Evolutionary conservation across 139 green algal genomes (phyloP), one percentile per base, ranked within the genome.

Genomic region (Choricystis sp.): DNA sequence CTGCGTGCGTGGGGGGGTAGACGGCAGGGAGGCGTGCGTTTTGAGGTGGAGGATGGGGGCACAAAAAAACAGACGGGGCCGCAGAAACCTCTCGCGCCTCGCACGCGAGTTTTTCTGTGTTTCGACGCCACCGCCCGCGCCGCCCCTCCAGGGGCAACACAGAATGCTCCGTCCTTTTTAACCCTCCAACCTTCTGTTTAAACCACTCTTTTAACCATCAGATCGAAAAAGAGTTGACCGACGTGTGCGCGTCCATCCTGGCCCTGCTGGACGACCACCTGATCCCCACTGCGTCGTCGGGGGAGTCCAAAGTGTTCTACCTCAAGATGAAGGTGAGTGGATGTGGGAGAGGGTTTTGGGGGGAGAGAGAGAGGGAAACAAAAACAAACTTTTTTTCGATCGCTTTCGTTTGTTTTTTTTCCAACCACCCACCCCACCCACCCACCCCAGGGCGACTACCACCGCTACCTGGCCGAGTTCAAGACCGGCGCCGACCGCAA

Each of bases 231-330:
- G 87, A 94, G 79, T 76, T 94, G 63, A 78, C 81, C 65, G 80
- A 90, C 30, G 90, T 94, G 40, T 94, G 86, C 81, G 72, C 64
- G 58, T 85, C 78, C 72, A 94, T 94, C 64, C 79, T 98, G 31
- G 65, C 79, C 56, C 84, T 98, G 58, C 83, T 98, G 69, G 93
- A 98, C 63, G 79, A 93, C 49, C 81, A 97, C 80, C 85, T 98
- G 29, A 96, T 98, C 68, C 87, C 86, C 61, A 85, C 87, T 4
- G 89, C 93, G 26, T 86, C 82, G 61, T 88, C 76, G 14, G 92
- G 92, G 40, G 92, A 98, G 78, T 90, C 81, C 56, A 96, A 96
- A 71, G 94, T 99, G 26, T 99, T 99, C 77, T 99, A 98, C 80
- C 81, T 83, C n/a, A 94, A 94, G 68, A 90, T 90, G 83, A 78